phyloP scores from a whole-genome alignment of 2,329 filamentous ascomycete species.

The Colletotrichum somersetense region DNA sequence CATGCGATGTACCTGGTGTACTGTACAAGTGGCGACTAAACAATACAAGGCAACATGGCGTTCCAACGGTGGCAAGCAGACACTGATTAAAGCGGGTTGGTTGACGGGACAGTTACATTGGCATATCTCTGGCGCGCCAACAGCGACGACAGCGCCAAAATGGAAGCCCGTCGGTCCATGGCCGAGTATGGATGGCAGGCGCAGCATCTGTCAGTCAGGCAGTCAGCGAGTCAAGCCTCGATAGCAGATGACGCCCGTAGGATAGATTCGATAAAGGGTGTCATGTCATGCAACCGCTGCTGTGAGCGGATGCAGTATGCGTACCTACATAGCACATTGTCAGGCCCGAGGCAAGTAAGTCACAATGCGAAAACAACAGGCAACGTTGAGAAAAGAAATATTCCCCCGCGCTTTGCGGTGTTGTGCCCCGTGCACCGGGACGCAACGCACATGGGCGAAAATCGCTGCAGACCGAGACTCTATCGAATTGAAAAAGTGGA shows the following conservation, averaged over 20 bases:
- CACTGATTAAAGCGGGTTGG: neutral
- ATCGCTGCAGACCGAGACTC: slow-evolving; percentile 37
- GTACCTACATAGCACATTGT: neutral
- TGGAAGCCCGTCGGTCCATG: neutral
- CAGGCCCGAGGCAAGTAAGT: neutral
- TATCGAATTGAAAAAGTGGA: slow-evolving; percentile 41
- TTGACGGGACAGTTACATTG: neutral
- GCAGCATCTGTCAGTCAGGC: slow-evolving; percentile 18
- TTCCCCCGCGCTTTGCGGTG: neutral
- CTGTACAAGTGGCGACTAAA: neutral
- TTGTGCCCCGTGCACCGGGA: slow-evolving; percentile 16
- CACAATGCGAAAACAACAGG: neutral
- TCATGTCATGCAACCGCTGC: neutral
- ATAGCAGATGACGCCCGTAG: neutral
- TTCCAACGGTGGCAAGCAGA: neutral
- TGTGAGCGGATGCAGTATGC: neutral
- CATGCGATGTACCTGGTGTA: neutral
- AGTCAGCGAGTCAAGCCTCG: neutral
- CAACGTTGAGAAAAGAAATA: slow-evolving; percentile 15
- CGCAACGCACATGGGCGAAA: slow-evolving; percentile 11
- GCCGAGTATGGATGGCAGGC: neutral
- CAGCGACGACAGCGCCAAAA: neutral
- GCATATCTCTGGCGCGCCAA: neutral
- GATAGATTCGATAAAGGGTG: too few species aligned
- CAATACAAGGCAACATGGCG: neutral